phyloP scores from a whole-genome alignment of 2,329 filamentous ascomycete genomes.

The Monilinia laxa region DNA sequence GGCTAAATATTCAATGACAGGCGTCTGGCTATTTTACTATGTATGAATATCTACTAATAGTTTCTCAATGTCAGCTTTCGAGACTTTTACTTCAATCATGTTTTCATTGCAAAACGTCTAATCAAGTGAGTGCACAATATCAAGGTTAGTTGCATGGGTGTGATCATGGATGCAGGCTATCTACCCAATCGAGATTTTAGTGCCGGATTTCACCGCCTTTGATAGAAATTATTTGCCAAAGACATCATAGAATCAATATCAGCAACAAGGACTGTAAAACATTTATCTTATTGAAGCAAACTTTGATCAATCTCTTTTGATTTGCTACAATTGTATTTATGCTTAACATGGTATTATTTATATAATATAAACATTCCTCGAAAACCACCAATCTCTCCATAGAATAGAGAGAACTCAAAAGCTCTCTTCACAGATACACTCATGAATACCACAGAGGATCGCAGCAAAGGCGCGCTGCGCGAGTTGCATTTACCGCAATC shows the following conservation, averaged over 20 bases:
- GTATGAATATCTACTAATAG: conserved; percentile 35
- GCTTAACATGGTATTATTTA: conserved; percentile 13
- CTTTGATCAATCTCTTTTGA: conserved; percentile 10
- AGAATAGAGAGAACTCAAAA: conserved; percentile 12
- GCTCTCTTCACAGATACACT: conserved; percentile 26
- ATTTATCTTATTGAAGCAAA: conserved; percentile 1
- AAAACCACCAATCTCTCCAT: background rate
- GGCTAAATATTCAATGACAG: conserved; percentile 35
- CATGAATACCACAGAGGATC: conserved; percentile 37
- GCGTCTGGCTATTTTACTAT: conserved; percentile 24
- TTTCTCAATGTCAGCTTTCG: conserved; percentile 23
- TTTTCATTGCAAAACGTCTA: background rate
- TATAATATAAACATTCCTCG: conserved; percentile 10
- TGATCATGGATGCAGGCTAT: background rate
- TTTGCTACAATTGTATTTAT: background rate
- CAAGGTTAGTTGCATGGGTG: background rate
- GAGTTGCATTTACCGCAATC: conserved; percentile 43
- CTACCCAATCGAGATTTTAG: conserved; percentile 1
- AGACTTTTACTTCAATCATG: conserved; percentile 3
- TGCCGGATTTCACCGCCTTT: conserved; percentile 10
- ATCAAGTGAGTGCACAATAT: background rate
- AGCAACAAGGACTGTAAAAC: background rate
- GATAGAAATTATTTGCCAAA: conserved; percentile 18
- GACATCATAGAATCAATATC: conserved; percentile 8
- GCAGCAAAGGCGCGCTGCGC: conserved; percentile 25